These are phyloP conservation scores for Mallotus nudiflorus DNA, from an alignment of 345 rosid genomes.

Conservation along the genomic window DNA sequence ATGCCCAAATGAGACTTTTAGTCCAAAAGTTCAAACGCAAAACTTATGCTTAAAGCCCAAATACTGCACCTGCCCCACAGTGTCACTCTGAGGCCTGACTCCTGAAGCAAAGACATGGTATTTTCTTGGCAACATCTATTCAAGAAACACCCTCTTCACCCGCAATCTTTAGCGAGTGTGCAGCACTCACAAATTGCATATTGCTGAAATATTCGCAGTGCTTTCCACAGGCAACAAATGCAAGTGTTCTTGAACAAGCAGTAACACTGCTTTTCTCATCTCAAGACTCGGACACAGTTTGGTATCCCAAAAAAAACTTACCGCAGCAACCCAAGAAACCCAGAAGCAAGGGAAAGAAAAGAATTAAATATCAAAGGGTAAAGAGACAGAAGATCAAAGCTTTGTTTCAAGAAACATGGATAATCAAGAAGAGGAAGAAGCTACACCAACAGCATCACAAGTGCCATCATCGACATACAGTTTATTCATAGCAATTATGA, in stretches of 20 bases:
- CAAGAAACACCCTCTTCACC: not conserved
- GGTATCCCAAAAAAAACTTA: not conserved
- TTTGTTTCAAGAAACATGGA: slow-evolving; percentile 33
- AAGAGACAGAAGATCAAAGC: slow-evolving; percentile 6
- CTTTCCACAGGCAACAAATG: not conserved
- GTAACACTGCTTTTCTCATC: slow-evolving; percentile 3
- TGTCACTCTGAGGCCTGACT: not conserved
- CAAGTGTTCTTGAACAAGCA: not conserved
- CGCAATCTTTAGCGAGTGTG: not conserved
- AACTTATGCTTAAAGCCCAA: slow-evolving; percentile 20
- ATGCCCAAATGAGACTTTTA: not conserved
- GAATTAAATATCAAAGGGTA: not conserved
- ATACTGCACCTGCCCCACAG: slow-evolving; percentile 4
- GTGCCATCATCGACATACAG: slow-evolving; percentile 42
- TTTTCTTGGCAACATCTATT: not conserved
- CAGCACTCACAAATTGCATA: slow-evolving; percentile 15
- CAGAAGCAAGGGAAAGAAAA: not conserved
- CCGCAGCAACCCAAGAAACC: not conserved
- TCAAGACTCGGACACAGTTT: not conserved
- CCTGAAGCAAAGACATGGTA: slow-evolving; percentile 3
- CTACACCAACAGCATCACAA: slow-evolving; percentile 13
- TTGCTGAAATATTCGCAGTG: not conserved
- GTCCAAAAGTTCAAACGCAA: slow-evolving; percentile 1
- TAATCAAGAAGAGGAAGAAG: slow-evolving; percentile 28
- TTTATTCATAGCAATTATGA: slow-evolving; percentile 64